phyloP scores from a whole-genome alignment of 257 asterid genomes.

The Solanum bulbocastanum region DNA sequence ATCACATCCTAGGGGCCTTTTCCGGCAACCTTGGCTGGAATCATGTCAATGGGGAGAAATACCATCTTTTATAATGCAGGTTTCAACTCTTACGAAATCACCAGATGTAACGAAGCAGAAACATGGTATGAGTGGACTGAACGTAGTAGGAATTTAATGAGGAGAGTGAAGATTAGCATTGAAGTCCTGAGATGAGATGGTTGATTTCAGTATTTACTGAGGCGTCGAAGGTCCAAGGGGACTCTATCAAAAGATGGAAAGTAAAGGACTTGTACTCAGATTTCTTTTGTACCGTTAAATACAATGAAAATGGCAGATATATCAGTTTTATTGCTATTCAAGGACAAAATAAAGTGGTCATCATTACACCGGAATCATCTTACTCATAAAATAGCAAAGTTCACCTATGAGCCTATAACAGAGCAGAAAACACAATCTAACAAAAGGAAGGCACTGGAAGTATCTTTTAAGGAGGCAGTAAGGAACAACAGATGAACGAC shows the following conservation, averaged over 20 bases:
- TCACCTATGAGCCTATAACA: background rate
- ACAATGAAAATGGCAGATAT: background rate
- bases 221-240: background rate
- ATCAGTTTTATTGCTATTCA: background rate
- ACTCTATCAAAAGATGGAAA: background rate
- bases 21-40: no score
- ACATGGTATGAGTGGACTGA: background rate
- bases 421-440: background rate
- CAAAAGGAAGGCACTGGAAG: no score
- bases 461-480: background rate
- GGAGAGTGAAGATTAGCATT: background rate
- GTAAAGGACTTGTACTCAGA: background rate
- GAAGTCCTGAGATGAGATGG: background rate
- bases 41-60: no score
- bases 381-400: background rate
- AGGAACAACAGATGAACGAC: background rate
- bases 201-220: background rate
- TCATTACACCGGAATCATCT: background rate
- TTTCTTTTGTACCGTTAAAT: background rate
- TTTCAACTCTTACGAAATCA: background rate
- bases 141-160: no score
- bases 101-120: background rate
- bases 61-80: no score
- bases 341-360: background rate
- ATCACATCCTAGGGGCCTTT: no score